Evolutionary conservation across 306 rosid genomes (phyloP).

Genomic region (Begonia masoniana): DNA sequence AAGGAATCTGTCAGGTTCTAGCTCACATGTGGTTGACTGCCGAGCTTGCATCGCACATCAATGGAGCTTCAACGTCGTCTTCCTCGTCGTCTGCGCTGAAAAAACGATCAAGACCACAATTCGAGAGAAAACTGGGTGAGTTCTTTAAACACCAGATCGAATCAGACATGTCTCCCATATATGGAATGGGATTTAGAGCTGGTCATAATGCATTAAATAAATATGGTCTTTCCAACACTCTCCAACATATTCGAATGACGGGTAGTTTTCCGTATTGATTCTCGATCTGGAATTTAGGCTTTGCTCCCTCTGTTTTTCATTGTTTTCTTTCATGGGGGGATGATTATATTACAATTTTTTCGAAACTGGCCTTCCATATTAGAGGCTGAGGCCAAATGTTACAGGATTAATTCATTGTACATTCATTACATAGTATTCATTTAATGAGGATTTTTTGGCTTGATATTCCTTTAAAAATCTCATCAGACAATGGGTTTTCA

Average conservation of each 20-base stretch:
- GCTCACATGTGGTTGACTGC: conserved; percentile 93
- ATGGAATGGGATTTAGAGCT: conserved; percentile 91
- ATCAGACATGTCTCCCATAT: conserved; percentile 88
- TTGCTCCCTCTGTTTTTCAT: conserved; percentile 4
- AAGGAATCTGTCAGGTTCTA: conserved; percentile 95
- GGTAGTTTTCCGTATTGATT: conserved; percentile 66
- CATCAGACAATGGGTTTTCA: too few species aligned
- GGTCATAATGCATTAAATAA: conserved; percentile 74
- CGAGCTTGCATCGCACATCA: conserved; percentile 50
- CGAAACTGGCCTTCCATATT: conserved; percentile 42
- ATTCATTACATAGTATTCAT: conserved; percentile 21
- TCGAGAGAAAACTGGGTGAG: conserved; percentile 83
- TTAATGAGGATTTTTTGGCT: conserved; percentile 4
- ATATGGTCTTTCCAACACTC: conserved; percentile 75
- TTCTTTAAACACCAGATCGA: conserved; percentile 91
- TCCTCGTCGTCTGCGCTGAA: conserved; percentile 29
- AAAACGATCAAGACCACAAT: conserved; percentile 40
- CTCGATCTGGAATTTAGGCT: conserved; percentile 6
- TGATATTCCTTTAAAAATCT: too few species aligned
- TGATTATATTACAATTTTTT: conserved; percentile 5
- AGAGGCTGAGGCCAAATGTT: conserved; percentile 32
- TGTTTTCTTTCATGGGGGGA: conserved; percentile 8
- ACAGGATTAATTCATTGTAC: conserved; percentile 12
- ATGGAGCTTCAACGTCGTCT: conserved; percentile 42
- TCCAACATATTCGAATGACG: conserved; percentile 69